Base-by-base conservation (phyloP, 2,329 filamentous ascomycete genomes). In the Colletotrichum endophyticum region DNA sequence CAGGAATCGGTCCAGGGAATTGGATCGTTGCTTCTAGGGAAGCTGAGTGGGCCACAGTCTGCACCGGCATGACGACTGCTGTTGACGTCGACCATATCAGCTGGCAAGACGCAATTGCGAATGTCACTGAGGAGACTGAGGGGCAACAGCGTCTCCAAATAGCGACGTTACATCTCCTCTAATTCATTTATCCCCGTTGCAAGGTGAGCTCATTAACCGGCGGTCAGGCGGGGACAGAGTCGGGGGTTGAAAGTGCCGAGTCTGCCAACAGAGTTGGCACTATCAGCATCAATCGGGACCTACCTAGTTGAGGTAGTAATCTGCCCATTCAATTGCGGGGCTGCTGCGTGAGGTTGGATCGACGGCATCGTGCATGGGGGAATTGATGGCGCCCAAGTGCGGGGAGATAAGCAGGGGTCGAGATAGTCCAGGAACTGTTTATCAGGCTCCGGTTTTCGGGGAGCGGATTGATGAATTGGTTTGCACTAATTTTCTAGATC, bases 401-500 rank as follows among this genome's bases (percentile, higher is more conserved):
- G 25, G 62, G 73, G 73, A 76, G 73, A 76, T 76, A 76, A 73
- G 73, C 73, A 68, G 72, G 73, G 73, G 70, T 76, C 3, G 28
- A 25, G 57, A 73, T 59, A 57, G 27, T 39, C 19, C 69, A 56
- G n/a, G 39, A 8, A n/a, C 62, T 32, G 12, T 57, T 22, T 25
- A 15, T 32, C 15, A 11, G 2, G 36, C 70, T 63, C 73, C 71
- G 8, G 61, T 71, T n/a, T 68, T 67, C 62, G 73, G 56, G 70
- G 11, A 61, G 15, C 59, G 2, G 8, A 12, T 72, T 11, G 15
- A 32, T 25, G 27, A 13, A 22, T 53, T 13, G 2, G n/a, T 22
- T 53, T 3, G 44, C 44, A 22, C 44, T 53, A 15, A 25, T 13
- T 8, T 22, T 1, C n/a, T 25, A 53, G 44, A 22, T 53, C 44